Evolutionary conservation across 495 filamentous ascomycete genomes (phyloP), one percentile per base, ranked within the genome.

Genomic region (Penicillium dipodomyicola): DNA sequence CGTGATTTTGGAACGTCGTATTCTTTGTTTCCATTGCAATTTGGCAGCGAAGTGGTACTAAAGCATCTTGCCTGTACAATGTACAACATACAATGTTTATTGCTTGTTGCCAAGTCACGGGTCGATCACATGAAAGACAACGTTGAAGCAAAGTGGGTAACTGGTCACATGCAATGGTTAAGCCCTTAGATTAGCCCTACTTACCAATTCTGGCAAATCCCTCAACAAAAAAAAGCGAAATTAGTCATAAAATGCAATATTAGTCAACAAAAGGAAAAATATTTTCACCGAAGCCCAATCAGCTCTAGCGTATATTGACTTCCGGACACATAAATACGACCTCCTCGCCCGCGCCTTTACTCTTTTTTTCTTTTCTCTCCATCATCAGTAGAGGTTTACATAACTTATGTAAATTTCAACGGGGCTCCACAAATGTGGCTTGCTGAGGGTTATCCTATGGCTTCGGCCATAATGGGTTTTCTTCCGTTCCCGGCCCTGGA

Each of bases 341-440:
- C 20, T 4, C n/a, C 40, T 10, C 52, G 6, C 52, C 45, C 58
- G 37, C 32, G 40, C 11, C 29, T 49, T 64, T 59, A 47, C 49
- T 67, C 61, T 57, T 65, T 67, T 71, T 75, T 67, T 67, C 61
- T 67, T 67, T 56, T 65, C 72, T 75, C 67, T 64, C 45, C 64
- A 78, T 78, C 76, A 78, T 78, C 76, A 78, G 76, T 78, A 78
- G 75, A 65, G 75, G 75, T 78, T 78, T 78, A 78, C 75, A 69
- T 72, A 72, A 61, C 63, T 54, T 64, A 74, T 65, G 75, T 74
- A 76, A 74, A 65, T 65, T 63, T 59, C 57, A 55, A 59, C 64
- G 69, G 69, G 72, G 76, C 74, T 78, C 73, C 72, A 67, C 67
- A 56, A 61, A 61, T 42, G 64, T 67, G 72, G 73, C 76, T 76